These are phyloP conservation scores for Amesomyces nigricolor DNA, from an alignment of 2,329 filamentous ascomycete genomes.

Conservation along the genomic window DNA sequence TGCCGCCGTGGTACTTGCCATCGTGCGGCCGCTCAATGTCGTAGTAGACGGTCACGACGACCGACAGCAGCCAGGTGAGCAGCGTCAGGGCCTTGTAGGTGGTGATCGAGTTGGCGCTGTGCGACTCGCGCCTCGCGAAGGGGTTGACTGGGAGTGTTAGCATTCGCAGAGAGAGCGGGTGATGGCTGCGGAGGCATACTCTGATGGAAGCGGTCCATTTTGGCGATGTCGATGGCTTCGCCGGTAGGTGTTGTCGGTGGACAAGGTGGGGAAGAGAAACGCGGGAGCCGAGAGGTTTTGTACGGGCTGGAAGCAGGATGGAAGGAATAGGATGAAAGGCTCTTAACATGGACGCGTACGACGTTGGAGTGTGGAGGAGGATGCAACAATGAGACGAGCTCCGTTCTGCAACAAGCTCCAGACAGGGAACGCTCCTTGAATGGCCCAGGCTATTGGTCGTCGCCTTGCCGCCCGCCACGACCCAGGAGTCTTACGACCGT, in stretches of 20 bases:
- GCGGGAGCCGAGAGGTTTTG: not conserved
- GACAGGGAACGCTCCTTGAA: not conserved
- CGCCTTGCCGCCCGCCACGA: not conserved
- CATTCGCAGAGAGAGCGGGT: not conserved
- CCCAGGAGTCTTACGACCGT: not conserved
- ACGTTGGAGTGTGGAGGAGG: not conserved
- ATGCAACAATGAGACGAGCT: not conserved
- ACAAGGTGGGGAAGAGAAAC: not conserved
- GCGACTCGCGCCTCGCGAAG: slow-evolving; percentile 64
- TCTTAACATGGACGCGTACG: too few relatives aligned
- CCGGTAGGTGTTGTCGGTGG: not conserved
- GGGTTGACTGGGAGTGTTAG: slow-evolving; percentile 58
- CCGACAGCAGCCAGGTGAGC: slow-evolving; percentile 67
- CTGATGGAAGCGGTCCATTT: slow-evolving; percentile 19
- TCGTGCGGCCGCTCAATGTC: slow-evolving; percentile 59
- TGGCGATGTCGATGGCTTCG: not conserved
- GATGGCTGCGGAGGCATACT: not conserved
- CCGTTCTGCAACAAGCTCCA: not conserved
- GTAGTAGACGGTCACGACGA: slow-evolving; percentile 71
- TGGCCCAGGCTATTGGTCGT: slow-evolving; percentile 2
- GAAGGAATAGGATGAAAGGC: too few relatives aligned
- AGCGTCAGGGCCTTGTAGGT: slow-evolving; percentile 72
- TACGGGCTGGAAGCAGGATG: not conserved
- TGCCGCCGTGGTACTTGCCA: slow-evolving; percentile 51
- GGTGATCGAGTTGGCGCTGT: slow-evolving; percentile 55